Evolutionary conservation across 1,284 basidiomycete genomes (phyloP).

Genomic region (Sparassis latifolia): DNA sequence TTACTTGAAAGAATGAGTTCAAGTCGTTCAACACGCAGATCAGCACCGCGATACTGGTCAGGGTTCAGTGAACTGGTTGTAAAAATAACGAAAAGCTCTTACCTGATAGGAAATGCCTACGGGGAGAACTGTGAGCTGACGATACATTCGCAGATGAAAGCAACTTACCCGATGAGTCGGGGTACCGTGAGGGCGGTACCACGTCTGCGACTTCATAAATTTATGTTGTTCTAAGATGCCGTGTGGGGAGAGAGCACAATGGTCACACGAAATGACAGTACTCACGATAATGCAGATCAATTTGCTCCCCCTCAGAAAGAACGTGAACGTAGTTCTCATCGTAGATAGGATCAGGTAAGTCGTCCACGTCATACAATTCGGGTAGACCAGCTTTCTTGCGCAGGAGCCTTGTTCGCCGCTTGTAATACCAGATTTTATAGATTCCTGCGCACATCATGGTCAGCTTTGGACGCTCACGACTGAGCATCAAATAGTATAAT

Average conservation of each 20-base stretch:
- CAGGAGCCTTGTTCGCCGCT: slow-evolving; percentile 48
- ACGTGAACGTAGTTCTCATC: slow-evolving; percentile 74
- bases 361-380: slow-evolving; percentile 64
- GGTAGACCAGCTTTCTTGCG: slow-evolving; percentile 58
- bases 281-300: slow-evolving; percentile 62
- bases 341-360: slow-evolving; percentile 70
- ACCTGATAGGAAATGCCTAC: slow-evolving; percentile 78
- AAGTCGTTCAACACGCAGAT: slow-evolving; percentile 71
- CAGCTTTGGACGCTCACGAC: neutral
- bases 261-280: slow-evolving; percentile 1
- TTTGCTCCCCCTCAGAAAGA: slow-evolving; percentile 66
- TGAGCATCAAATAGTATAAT: slow-evolving; percentile 20
- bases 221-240: slow-evolving; percentile 52
- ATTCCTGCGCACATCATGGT: slow-evolving; percentile 42
- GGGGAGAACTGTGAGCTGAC: slow-evolving; percentile 6
- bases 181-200: slow-evolving; percentile 85
- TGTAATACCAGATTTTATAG: slow-evolving; percentile 68
- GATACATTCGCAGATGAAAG: slow-evolving; percentile 2
- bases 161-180: slow-evolving; percentile 67
- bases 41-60: slow-evolving; percentile 46
- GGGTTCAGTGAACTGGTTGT: slow-evolving; percentile 9
- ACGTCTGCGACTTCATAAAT: slow-evolving; percentile 69
- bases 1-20: slow-evolving; percentile 76
- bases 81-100: slow-evolving; percentile 19
- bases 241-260: no score